Evolutionary conservation across 306 rosid genomes (phyloP).

Genomic region (Canavalia ensiformis): DNA sequence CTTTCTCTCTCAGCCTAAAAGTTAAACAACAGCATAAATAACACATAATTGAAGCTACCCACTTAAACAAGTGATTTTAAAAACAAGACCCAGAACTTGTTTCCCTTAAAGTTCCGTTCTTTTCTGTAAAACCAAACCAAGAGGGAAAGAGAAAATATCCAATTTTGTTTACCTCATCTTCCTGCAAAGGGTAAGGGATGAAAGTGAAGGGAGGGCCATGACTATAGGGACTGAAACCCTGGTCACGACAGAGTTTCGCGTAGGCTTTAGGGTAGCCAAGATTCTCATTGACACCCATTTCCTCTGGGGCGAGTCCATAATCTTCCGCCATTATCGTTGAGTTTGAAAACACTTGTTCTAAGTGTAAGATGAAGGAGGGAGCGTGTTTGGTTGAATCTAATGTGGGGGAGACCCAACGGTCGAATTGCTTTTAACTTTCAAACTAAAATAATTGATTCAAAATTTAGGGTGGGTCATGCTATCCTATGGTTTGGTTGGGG

Average conservation of each 20-base stretch:
- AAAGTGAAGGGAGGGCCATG: conserved; percentile 88
- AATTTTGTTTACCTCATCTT: conserved; percentile 70
- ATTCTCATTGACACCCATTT: conserved; percentile 68
- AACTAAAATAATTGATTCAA: conserved; percentile 34
- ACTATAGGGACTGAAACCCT: conserved; percentile 60
- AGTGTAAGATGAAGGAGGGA: background rate
- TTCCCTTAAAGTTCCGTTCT: background rate
- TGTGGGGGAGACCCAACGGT: conserved; percentile 65
- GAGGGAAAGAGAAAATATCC: background rate
- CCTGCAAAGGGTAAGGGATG: conserved; percentile 73
- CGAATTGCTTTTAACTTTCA: conserved; percentile 47
- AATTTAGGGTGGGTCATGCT: conserved; percentile 28
- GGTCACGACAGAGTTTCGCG: conserved; percentile 73
- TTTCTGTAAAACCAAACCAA: conserved; percentile 13
- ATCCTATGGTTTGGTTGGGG: background rate
- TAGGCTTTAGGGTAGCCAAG: conserved; percentile 87
- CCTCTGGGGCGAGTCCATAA: conserved; percentile 66
- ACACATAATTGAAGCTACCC: background rate
- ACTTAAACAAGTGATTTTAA: background rate
- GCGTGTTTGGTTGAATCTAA: conserved; percentile 38
- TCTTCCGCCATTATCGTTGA: conserved; percentile 65
- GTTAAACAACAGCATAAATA: background rate
- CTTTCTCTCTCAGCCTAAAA: conserved; percentile 63
- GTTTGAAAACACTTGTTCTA: conserved; percentile 34
- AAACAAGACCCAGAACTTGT: conserved; percentile 21